These are phyloP conservation scores for Rhipidocladum racemiflorum DNA, from an alignment of 176 grass and related monocot species.

Conservation along the genomic window DNA sequence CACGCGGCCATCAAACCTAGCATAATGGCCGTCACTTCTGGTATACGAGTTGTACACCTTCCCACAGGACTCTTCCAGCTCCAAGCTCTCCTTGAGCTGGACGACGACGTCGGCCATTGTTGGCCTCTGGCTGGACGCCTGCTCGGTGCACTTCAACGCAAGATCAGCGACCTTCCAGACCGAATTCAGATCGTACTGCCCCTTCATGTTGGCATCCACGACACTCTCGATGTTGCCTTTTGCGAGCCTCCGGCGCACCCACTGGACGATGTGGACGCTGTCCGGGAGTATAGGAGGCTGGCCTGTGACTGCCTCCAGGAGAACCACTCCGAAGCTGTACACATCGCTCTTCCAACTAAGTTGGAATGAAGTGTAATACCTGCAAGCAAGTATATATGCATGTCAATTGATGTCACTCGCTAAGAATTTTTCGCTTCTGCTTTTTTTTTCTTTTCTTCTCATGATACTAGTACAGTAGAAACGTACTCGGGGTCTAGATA, in stretches of 20 bases:
- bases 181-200: conserved; percentile 53
- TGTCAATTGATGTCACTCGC: too few relatives aligned
- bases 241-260: conserved; percentile 14
- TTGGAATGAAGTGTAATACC: conserved; percentile 43
- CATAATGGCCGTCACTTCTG: not conserved
- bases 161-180: conserved; percentile 56
- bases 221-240: conserved; percentile 58
- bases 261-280: not conserved
- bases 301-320: conserved; percentile 53
- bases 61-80: conserved; percentile 21
- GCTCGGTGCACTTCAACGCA: conserved; percentile 32
- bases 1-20: not conserved
- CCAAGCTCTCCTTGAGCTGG: conserved; percentile 60
- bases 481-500: conserved; percentile 66
- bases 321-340: conserved; percentile 55
- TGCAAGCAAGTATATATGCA: not conserved
- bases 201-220: conserved; percentile 37
- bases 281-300: not conserved
- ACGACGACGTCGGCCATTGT: conserved; percentile 46
- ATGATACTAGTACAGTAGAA: not conserved
- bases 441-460: too few relatives aligned
- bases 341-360: conserved; percentile 60
- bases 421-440: not conserved
- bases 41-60: conserved; percentile 4
- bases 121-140: conserved; percentile 39